Evolutionary conservation across 768 basidiomycete species (phyloP), one percentile per base, ranked within the genome.

Genomic region (Rhizopogon vulgaris): DNA sequence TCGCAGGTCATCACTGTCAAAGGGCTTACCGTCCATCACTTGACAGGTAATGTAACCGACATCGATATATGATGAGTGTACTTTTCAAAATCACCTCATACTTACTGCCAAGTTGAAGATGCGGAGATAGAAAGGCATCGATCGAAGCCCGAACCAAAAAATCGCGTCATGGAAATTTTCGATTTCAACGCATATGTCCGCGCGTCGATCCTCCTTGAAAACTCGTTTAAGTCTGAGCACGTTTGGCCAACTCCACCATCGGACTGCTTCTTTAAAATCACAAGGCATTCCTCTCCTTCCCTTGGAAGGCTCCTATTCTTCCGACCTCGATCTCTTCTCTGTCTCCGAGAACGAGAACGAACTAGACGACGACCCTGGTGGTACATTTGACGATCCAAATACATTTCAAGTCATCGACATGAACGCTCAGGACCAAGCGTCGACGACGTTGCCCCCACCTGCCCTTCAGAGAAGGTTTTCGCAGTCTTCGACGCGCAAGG

Each of bases 231-330:
- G 42, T 25, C 52, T 22, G 0, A 11, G 43, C 3, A 18, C 11
- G 2, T 49, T 52, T 14, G 47, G 22, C 2, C 49, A 48, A 27
- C 48, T 64, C 36, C 55, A 64, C 30, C 28, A 24, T 1, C 54
- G 57, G 15, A 52, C 49, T 17, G 42, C 36, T 14, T 56, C 59
- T 22, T 49, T 56, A 6, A 56, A 46, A 38, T 46, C 60, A 3
- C 62, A 61, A 8, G 32, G 39, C 0, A 52, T 46, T 8, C 57
- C 62, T n/a, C 57, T 65, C 2, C 52, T 65, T 11, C 4, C 56
- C 11, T 5, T 30, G 15, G 38, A 47, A 22, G 46, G 27, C 22
- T 34, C 53, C 1, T 55, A 54, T 9, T 55, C 54, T 7, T 10
- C 48, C 15, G 56, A 52, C 49, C 47, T 40, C 0, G 30, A 38